Evolutionary conservation across 345 rosid species (phyloP).

Genomic region (Physaria fendleri): DNA sequence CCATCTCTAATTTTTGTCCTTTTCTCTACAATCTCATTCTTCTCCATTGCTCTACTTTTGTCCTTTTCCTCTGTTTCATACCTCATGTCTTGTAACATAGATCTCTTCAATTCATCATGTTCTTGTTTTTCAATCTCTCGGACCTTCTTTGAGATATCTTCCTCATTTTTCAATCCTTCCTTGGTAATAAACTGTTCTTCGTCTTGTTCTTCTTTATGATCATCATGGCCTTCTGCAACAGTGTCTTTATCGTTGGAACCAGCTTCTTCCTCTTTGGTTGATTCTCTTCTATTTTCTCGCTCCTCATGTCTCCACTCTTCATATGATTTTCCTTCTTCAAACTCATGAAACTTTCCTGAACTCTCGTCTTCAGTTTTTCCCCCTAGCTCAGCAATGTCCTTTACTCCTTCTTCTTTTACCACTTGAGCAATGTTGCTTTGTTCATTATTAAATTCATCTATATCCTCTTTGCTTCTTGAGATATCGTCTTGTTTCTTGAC

Average conservation of each 20-base stretch:
- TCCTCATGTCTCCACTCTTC: neutral
- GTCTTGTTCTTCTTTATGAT: neutral
- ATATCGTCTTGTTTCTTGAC: slow-evolving; percentile 5
- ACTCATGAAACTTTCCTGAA: neutral
- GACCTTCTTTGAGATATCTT: neutral
- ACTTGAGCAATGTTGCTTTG: neutral
- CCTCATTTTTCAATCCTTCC: neutral
- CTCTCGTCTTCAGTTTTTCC: neutral
- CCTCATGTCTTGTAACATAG: neutral
- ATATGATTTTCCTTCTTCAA: slow-evolving; percentile 7
- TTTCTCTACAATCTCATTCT: slow-evolving; percentile 4
- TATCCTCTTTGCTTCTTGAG: neutral
- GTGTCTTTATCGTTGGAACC: slow-evolving; percentile 1
- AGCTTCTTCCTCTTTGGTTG: neutral
- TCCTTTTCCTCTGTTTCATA: slow-evolving; percentile 3
- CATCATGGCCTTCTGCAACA: neutral
- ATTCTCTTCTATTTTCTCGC: neutral
- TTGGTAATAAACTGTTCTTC: neutral
- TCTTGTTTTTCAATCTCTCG: neutral
- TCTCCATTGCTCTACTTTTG: neutral
- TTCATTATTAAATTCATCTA: neutral
- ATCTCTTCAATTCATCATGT: neutral
- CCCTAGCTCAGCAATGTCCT: neutral
- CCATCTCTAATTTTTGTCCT: neutral
- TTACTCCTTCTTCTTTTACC: neutral